A percentile compares a stretch with the other conserved stretches of the same genome.
phyloP scores from a whole-genome alignment of 345 rosid genomes.

The Clausena lansium region DNA sequence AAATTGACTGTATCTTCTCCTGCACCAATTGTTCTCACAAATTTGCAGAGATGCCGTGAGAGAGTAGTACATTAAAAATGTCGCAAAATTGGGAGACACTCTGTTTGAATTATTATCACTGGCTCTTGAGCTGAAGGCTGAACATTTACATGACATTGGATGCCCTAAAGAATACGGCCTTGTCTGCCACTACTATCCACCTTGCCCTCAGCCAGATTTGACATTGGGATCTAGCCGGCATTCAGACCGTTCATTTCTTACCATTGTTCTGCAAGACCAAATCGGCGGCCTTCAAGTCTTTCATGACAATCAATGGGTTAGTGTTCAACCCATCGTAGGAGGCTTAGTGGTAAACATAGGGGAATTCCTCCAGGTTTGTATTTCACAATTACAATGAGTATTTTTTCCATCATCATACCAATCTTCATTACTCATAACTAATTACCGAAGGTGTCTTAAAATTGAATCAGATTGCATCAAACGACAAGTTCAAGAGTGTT shows the following conservation, averaged over 20 bases:
- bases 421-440: neutral
- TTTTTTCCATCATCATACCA: neutral
- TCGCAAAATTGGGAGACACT: neutral
- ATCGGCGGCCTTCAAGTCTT: conserved; percentile 25
- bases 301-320: conserved; percentile 15
- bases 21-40: neutral
- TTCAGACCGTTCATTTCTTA: conserved; percentile 15
- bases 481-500: conserved; percentile 42
- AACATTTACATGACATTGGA: neutral
- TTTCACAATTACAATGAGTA: neutral
- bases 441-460: neutral
- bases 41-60: neutral
- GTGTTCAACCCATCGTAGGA: conserved; percentile 14
- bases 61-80: neutral
- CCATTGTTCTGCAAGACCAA: conserved; percentile 21
- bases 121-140: neutral
- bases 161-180: neutral
- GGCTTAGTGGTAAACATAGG: conserved; percentile 21
- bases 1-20: neutral
- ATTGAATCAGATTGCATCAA: conserved; percentile 38
- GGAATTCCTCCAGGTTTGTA: conserved; percentile 12
- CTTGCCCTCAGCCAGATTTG: conserved; percentile 20
- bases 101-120: neutral
- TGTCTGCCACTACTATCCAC: conserved; percentile 7
- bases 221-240: conserved; percentile 18